phyloP scores from a whole-genome alignment of 2,329 filamentous ascomycete species.

The Aspergillus neotritici region DNA sequence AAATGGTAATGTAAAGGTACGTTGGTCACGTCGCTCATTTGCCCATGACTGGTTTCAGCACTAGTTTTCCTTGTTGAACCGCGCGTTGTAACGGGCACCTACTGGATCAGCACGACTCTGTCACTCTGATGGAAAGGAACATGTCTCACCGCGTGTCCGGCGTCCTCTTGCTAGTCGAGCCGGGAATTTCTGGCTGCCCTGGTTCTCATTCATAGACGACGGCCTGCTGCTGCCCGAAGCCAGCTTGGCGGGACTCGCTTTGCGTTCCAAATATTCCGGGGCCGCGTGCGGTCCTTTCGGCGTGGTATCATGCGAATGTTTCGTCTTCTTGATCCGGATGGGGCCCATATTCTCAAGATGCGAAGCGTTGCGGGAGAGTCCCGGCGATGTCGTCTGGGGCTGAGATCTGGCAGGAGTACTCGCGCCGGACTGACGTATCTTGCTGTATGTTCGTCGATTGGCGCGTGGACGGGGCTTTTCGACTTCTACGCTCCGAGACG shows the following conservation, averaged over 20 bases:
- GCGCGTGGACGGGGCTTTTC: slow-evolving; percentile 3
- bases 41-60: neutral
- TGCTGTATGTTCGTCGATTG: slow-evolving; percentile 18
- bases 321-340: slow-evolving; percentile 12
- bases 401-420: neutral
- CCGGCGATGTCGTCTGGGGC: neutral
- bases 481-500: neutral
- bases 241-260: slow-evolving; percentile 24
- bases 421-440: slow-evolving; percentile 4
- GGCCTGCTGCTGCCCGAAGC: slow-evolving; percentile 25
- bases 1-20: too few relatives aligned
- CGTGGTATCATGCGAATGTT: neutral
- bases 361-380: neutral
- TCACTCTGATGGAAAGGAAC: neutral
- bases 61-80: slow-evolving; percentile 20
- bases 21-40: neutral
- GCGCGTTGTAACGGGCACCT: slow-evolving; percentile 30
- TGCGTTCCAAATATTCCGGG: slow-evolving; percentile 22
- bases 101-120: neutral
- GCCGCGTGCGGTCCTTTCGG: slow-evolving; percentile 3
- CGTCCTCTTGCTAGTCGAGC: slow-evolving; percentile 15
- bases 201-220: slow-evolving; percentile 9
- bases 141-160: slow-evolving; percentile 24
- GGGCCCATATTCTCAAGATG: neutral
- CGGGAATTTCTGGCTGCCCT: slow-evolving; percentile 5